Conservation (phyloP, 2,329 filamentous ascomycete genomes). For the Colletotrichum siamense region DNA sequence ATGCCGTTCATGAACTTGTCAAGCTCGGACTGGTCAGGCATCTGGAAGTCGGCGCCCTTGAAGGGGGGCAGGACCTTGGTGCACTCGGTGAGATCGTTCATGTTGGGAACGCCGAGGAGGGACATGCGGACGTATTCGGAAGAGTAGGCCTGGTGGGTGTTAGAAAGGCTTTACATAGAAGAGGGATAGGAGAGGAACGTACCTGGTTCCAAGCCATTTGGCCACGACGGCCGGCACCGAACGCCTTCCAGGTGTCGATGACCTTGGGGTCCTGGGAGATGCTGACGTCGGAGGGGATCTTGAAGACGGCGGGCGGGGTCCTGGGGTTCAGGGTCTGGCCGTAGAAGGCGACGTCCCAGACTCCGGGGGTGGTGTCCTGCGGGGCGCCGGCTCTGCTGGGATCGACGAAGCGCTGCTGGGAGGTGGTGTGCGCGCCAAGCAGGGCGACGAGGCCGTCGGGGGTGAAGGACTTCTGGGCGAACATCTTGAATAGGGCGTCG, state of each 20-base stretch:
- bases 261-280: conserved; percentile 43
- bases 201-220: conserved; percentile 48
- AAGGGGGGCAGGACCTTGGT: conserved; percentile 52
- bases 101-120: conserved; percentile 60
- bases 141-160: conserved; percentile 48
- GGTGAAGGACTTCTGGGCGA: conserved; percentile 58
- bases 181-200: conserved; percentile 14
- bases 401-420: conserved; percentile 53
- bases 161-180: background rate
- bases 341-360: conserved; percentile 61
- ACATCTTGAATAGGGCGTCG: conserved; percentile 53
- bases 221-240: conserved; percentile 32
- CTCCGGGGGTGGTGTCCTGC: conserved; percentile 56
- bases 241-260: conserved; percentile 39
- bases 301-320: conserved; percentile 41
- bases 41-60: conserved; percentile 19
- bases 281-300: conserved; percentile 46
- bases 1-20: conserved; percentile 1
- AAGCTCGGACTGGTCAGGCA: conserved; percentile 11
- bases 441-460: conserved; percentile 57
- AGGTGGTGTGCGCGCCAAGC: conserved; percentile 59
- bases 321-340: conserved; percentile 38
- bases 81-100: conserved; percentile 61
- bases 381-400: conserved; percentile 43
- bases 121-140: conserved; percentile 59